Percentiles rank a stretch among this genome's conserved stretches.
Evolutionary conservation across 805 yeast genomes (phyloP).

Genomic region (Kazachstania bromeliacearum): DNA sequence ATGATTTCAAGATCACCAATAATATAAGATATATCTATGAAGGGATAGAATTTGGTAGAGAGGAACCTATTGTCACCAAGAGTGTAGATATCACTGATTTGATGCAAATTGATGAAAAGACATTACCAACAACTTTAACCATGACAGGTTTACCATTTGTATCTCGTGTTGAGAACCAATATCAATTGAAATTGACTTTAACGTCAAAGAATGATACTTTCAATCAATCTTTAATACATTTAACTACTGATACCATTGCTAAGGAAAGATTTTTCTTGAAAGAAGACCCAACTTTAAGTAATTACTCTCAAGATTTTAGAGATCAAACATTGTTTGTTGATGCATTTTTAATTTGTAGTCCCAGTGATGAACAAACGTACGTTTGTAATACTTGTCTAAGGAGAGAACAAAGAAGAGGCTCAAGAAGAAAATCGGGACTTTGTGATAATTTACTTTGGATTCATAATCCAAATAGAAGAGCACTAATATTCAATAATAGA

Average conservation of each 20-base stretch:
- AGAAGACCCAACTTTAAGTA: conserved; percentile 33
- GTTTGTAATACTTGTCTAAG: conserved; percentile 85
- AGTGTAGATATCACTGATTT: too few species aligned
- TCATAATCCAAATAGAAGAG: conserved; percentile 63
- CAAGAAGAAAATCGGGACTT: conserved; percentile 78
- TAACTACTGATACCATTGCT: conserved; percentile 82
- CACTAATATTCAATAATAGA: conserved; percentile 83
- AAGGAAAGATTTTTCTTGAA: conserved; percentile 72
- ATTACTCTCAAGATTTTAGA: conserved; percentile 38
- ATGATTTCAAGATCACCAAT: too few species aligned
- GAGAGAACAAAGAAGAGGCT: conserved; percentile 89
- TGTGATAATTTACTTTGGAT: conserved; percentile 72
- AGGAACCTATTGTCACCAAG: not conserved
- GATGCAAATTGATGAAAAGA: conserved; percentile 13
- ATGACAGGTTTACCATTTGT: conserved; percentile 62
- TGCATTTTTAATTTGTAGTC: conserved; percentile 62
- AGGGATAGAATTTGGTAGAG: not conserved
- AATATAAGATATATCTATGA: too few species aligned
- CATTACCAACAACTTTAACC: conserved; percentile 35
- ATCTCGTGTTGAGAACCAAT: conserved; percentile 94
- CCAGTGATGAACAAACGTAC: conserved; percentile 44
- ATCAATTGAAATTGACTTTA: conserved; percentile 59
- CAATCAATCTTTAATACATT: conserved; percentile 55
- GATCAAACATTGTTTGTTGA: conserved; percentile 59
- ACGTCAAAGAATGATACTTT: conserved; percentile 42